These are phyloP conservation scores for Notholithocarpus densiflorus DNA, from an alignment of 306 rosid genomes.

Conservation along the genomic window DNA sequence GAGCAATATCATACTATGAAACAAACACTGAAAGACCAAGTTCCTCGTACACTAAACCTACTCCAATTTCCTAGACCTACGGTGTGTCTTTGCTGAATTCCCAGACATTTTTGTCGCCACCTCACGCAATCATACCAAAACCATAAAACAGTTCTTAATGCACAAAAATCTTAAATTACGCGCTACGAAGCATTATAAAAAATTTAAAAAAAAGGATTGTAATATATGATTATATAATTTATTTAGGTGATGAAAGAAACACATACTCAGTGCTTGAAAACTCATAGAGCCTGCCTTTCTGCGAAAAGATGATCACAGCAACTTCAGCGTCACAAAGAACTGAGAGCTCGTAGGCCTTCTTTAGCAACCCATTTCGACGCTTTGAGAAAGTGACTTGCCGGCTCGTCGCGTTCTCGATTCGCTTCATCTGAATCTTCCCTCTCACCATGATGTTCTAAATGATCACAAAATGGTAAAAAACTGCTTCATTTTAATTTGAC, in stretches of 20 bases:
- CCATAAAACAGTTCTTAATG: not conserved
- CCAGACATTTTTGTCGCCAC: not conserved
- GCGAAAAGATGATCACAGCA: constrained; percentile 62
- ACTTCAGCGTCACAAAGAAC: constrained; percentile 67
- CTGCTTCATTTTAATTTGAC: not conserved
- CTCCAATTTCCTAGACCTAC: not conserved
- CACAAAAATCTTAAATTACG: not conserved
- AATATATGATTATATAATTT: not conserved
- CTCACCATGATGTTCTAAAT: constrained; percentile 56
- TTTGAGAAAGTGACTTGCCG: constrained; percentile 68
- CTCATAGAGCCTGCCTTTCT: constrained; percentile 54
- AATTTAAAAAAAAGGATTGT: not conserved
- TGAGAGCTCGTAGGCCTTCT: constrained; percentile 68
- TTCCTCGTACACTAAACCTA: not conserved
- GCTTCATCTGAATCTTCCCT: constrained; percentile 59
- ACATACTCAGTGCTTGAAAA: constrained; percentile 66
- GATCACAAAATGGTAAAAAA: not conserved
- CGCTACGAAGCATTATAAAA: not conserved
- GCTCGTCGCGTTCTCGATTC: constrained; percentile 49
- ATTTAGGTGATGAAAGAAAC: not conserved
- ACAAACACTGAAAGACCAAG: not conserved
- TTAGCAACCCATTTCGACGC: constrained; percentile 55
- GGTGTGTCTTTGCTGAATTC: too few relatives aligned
- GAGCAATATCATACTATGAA: not conserved
- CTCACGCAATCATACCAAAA: not conserved